Evolutionary conservation across 2,329 filamentous ascomycete genomes (phyloP).

Genomic region (Fusarium paranaense): DNA sequence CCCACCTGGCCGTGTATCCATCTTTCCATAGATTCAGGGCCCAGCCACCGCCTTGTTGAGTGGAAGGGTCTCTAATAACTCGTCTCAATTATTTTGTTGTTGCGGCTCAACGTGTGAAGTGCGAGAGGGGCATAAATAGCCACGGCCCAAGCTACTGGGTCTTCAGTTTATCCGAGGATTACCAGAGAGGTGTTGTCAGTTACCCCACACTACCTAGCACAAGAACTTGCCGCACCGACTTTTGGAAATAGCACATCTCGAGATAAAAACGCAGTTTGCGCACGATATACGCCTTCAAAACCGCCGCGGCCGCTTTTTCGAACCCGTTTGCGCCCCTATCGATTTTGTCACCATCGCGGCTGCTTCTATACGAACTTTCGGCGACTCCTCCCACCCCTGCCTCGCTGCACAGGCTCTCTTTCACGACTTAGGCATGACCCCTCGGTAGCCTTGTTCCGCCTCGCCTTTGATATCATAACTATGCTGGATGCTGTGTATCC

Average conservation of each 20-base stretch:
- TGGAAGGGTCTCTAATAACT: background rate
- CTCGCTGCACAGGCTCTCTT: constrained; percentile 25
- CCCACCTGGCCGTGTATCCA: background rate
- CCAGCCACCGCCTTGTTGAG: background rate
- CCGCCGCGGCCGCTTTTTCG: constrained; percentile 23
- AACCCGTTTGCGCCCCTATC: constrained; percentile 5
- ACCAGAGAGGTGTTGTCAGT: no score
- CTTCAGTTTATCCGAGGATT: background rate
- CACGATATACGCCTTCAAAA: constrained; percentile 35
- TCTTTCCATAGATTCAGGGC: background rate
- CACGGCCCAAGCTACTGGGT: constrained; percentile 24
- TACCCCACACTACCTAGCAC: constrained; percentile 51
- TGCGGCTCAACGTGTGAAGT: constrained; percentile 28
- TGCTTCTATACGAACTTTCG: constrained; percentile 15
- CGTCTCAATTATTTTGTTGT: background rate
- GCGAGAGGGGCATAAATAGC: constrained; percentile 23
- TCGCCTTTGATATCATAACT: constrained; percentile 49
- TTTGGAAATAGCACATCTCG: constrained; percentile 50
- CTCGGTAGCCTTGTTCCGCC: constrained; percentile 54
- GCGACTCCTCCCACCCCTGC: constrained; percentile 19
- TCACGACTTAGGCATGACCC: constrained; percentile 53
- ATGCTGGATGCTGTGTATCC: constrained; percentile 57
- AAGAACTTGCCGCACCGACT: constrained; percentile 52
- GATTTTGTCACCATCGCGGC: background rate
- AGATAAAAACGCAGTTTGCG: constrained; percentile 52